Conservation (phyloP, 2,329 filamentous ascomycete genomes). For the Aspergillus sp. region DNA sequence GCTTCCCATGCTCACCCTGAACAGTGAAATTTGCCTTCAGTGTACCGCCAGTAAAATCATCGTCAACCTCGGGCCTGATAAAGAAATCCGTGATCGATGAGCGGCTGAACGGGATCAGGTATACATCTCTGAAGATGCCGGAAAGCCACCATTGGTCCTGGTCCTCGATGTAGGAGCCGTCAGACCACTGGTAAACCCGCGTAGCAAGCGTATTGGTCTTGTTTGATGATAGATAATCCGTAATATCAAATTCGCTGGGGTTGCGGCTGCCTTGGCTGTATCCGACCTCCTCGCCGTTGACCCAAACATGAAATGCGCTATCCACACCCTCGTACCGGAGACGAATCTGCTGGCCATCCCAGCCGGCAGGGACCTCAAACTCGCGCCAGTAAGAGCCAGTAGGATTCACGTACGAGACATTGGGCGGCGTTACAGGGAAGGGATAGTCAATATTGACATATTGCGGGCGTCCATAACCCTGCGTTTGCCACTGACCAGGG, state of each 20-base stretch:
- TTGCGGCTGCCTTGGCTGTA: constrained; percentile 70
- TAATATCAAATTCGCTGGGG: constrained; percentile 68
- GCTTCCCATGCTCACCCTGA: constrained; percentile 38
- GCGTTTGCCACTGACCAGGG: constrained; percentile 69
- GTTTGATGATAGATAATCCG: constrained; percentile 44
- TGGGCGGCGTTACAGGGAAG: constrained; percentile 64
- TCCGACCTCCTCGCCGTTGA: constrained; percentile 64
- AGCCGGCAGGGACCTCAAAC: constrained; percentile 55
- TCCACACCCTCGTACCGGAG: constrained; percentile 72
- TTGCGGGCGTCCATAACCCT: constrained; percentile 66
- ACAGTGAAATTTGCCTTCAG: constrained; percentile 52
- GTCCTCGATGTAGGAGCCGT: constrained; percentile 69
- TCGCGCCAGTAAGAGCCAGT: constrained; percentile 62
- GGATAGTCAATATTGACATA: constrained; percentile 70
- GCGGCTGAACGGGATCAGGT: constrained; percentile 50
- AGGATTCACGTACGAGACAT: constrained; percentile 62
- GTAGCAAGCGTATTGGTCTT: constrained; percentile 59
- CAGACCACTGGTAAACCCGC: constrained; percentile 67
- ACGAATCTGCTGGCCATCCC: constrained; percentile 55
- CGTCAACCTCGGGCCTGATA: constrained; percentile 40
- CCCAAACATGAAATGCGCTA: constrained; percentile 67
- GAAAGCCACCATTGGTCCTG: constrained; percentile 69
- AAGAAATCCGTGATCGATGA: constrained; percentile 35
- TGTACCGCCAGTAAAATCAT: constrained; percentile 52
- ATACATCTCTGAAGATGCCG: constrained; percentile 67